Evolutionary conservation across 768 basidiomycete species (phyloP).

Genomic region (Amanita molliuscula): DNA sequence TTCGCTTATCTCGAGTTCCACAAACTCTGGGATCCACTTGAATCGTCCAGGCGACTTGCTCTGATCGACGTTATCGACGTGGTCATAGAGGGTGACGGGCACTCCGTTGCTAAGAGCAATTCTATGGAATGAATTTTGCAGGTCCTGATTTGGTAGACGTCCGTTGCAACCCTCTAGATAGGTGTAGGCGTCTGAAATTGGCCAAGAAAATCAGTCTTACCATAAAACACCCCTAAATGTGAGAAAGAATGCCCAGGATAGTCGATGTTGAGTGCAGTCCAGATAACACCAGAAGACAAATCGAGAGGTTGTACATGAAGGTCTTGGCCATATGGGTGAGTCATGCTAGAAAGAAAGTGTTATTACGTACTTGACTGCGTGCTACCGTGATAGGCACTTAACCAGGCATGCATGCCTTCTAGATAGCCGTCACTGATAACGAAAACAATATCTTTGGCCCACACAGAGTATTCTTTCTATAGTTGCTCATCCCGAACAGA

Average conservation of each 20-base stretch:
- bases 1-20: constrained; percentile 23
- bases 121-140: constrained; percentile 70
- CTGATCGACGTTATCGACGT: constrained; percentile 40
- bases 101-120: constrained; percentile 70
- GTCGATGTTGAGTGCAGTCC: constrained; percentile 91
- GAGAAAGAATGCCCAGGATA: constrained; percentile 97
- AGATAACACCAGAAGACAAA: constrained; percentile 78
- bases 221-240: constrained; percentile 90
- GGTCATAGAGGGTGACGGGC: constrained; percentile 75
- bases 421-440: constrained; percentile 82
- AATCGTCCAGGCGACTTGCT: constrained; percentile 19
- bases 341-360: background rate
- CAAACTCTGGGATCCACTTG: constrained; percentile 26
- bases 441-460: constrained; percentile 92
- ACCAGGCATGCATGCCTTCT: constrained; percentile 91
- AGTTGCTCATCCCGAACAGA: constrained; percentile 1
- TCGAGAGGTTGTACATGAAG: constrained; percentile 52
- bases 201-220: constrained; percentile 24
- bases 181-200: constrained; percentile 2
- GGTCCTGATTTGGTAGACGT: constrained; percentile 90
- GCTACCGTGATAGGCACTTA: constrained; percentile 71
- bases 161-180: constrained; percentile 86
- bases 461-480: constrained; percentile 66
- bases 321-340: constrained; percentile 29
- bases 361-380: constrained; percentile 46